A percentile compares a stretch with the other conserved stretches of the same genome.
Conservation (phyloP, 176 grass and related monocot species). For the Phyllostachys edulis region DNA sequence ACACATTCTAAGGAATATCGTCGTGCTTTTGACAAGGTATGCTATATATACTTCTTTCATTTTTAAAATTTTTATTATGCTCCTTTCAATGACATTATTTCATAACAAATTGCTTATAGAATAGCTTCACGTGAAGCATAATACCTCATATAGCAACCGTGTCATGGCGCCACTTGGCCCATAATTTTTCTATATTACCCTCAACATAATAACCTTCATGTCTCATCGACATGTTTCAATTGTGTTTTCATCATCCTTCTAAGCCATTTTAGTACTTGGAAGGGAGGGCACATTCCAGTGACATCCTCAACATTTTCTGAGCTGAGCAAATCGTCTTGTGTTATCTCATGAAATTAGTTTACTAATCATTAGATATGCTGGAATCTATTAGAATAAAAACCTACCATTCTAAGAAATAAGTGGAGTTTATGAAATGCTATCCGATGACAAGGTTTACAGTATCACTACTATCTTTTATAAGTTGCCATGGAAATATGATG, state of each 20-base stretch:
- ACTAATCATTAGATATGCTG: not conserved
- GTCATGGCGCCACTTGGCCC: not conserved
- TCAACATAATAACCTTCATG: not conserved
- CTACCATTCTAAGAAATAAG: not conserved
- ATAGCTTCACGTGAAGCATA: not conserved
- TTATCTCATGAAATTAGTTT: not conserved
- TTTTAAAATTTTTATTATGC: not conserved
- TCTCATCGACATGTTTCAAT: not conserved
- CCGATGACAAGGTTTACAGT: not conserved
- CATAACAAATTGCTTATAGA: not conserved
- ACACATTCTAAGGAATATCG: slow-evolving; percentile 56
- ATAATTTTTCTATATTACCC: not conserved
- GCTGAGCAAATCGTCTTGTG: not conserved
- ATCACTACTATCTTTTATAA: not conserved
- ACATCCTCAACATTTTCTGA: not conserved
- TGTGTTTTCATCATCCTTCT: slow-evolving; percentile 1
- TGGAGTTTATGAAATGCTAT: not conserved
- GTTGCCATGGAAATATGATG: not conserved
- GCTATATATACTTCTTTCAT: not conserved
- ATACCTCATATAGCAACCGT: not conserved
- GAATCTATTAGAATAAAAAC: not conserved
- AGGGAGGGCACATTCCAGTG: not conserved
- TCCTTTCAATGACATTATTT: not conserved
- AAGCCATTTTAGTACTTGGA: not conserved
- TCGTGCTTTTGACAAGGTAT: slow-evolving; percentile 87